Evolutionary conservation across 2,329 filamentous ascomycete species (phyloP), one percentile per base, ranked within the genome.

Genomic region (Cercospora zeina): DNA sequence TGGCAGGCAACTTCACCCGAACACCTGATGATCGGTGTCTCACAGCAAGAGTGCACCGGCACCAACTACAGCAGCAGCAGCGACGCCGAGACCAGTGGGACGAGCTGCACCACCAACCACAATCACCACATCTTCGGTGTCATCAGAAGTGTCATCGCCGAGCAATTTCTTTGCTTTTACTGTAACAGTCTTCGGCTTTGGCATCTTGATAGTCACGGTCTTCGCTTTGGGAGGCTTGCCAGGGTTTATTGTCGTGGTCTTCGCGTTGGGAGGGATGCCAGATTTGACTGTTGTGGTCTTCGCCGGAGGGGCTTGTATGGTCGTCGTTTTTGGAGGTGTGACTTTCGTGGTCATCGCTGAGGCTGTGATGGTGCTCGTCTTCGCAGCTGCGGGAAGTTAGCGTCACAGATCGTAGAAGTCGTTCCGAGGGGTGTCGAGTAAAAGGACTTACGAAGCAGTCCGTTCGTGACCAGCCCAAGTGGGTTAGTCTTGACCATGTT

Each of bases 401-500:
- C 24, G 24, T 6, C 6, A 6, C 24, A 27, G 3, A 27, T 27
- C 24, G 6, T 27, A 27, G 24, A 27, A 27, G 24, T 6, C 3
- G 24, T 27, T 3, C 24, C 6, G 24, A 3, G 3, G 6, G 24
- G 24, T 6, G 3, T 19, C 3, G 16, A 42, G 1, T 5, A 11
- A 8, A 4, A 21, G 19, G 11, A 42, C 39, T 42, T 51, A 54
- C 51, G 51, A 54, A 54, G 51, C 10, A 54, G 31, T 21, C 51
- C 51, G 9, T 54, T 54, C 31, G 51, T 54, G 16, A 54, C 51
- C 37, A 16, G 13, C 13, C 51, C 51, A 37, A 54, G 51, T 10
- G 51, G 51, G 21, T 54, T 54, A 10, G 19, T 54, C 19, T 36
- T 33, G 31, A 54, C 4, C 14, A 19, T 37, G 10, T 36, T 54